Base-by-base conservation (phyloP, 768 basidiomycete genomes). In the Suillus lakei region DNA sequence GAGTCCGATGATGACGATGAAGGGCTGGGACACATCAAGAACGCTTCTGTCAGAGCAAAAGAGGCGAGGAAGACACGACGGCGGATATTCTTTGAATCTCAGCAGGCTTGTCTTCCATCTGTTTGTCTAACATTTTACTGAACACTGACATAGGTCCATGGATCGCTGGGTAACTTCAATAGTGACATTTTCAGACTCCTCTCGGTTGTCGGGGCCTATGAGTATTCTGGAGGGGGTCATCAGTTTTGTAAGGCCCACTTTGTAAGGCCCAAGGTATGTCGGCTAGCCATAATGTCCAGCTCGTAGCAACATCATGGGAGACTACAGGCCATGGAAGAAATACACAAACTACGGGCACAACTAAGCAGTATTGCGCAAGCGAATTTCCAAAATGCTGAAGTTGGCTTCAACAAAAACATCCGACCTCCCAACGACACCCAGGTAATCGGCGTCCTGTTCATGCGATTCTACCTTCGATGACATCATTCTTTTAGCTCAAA, bases 201-300 rank as follows among this genome's bases (percentile, higher is more conserved):
- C 10, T 96, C 96, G 16, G 95, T 97, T n/a, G 89, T 98, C 21
- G 98, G 98, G 0, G 98, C 97, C 4, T 99, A 95, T 75, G 96
- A 98, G 74, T 97, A 91, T 75, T 91, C 92, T 26, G 91, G 93
- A 10, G 92, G 92, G 30, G 88, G 88, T 2, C 84, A 86, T 64
- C 76, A 84, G 26, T 99, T 99, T 76, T 99, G 98, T 75, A 77
- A 80, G 13, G 88, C 92, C 44, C 94, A 99, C 76, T 99, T 98
- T 70, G 91, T 99, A 26, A 83, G 95, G 67, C 84, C 85, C 0
- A 99, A 98, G 84, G 96, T 95, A 71, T 41, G 81, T 56, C 30
- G 6, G 5, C 28, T 38, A n/a, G 3, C 30, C 13, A 54, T 59
- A 48, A 15, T 58, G 60, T 39, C 7, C 21, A 60, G 38, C 32